Percentiles rank a stretch among this genome's conserved stretches.
Conservation (phyloP, 805 yeast genomes). For the Limtongia smithiae region DNA sequence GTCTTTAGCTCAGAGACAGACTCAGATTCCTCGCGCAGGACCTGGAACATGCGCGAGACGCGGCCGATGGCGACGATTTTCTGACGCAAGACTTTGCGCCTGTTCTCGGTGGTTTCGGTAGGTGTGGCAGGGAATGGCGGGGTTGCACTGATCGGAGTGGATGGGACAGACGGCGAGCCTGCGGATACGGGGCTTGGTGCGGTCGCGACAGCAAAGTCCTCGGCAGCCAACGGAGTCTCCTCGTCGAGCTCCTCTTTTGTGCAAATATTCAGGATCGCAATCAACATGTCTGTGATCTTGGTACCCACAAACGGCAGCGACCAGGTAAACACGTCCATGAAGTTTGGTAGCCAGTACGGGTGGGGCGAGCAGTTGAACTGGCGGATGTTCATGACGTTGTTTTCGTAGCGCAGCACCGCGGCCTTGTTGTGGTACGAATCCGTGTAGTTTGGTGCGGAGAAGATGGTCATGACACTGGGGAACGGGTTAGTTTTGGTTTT, state of each 20-base stretch:
- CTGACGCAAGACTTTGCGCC: conserved; percentile 60
- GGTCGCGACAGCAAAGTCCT: conserved; percentile 4
- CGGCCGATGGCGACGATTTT: conserved; percentile 96
- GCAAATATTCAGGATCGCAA: conserved; percentile 85
- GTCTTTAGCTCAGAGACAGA: conserved; percentile 75
- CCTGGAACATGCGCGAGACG: conserved; percentile 85
- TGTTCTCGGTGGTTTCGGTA: conserved; percentile 33
- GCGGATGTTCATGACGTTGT: conserved; percentile 89
- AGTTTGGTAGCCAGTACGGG: conserved; percentile 95
- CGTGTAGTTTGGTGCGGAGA: conserved; percentile 92
- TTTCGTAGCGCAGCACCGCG: conserved; percentile 86
- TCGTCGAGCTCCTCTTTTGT: conserved; percentile 90
- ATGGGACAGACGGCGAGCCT: no score
- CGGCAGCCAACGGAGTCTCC: conserved; percentile 20
- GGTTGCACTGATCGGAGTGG: no score
- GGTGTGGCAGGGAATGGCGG: background rate
- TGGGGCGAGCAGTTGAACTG: conserved; percentile 92
- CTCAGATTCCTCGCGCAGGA: conserved; percentile 83
- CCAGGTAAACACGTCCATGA: conserved; percentile 98
- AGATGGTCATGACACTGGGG: conserved; percentile 84
- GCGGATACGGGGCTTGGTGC: background rate
- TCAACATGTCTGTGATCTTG: conserved; percentile 85
- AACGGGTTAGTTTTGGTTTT: conserved; percentile 80
- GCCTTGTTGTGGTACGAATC: conserved; percentile 93
- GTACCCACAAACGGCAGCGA: conserved; percentile 96